These are phyloP conservation scores for Arthrobotrys pseudoclavata DNA, from an alignment of 2,329 filamentous ascomycete genomes.

Conservation along the genomic window DNA sequence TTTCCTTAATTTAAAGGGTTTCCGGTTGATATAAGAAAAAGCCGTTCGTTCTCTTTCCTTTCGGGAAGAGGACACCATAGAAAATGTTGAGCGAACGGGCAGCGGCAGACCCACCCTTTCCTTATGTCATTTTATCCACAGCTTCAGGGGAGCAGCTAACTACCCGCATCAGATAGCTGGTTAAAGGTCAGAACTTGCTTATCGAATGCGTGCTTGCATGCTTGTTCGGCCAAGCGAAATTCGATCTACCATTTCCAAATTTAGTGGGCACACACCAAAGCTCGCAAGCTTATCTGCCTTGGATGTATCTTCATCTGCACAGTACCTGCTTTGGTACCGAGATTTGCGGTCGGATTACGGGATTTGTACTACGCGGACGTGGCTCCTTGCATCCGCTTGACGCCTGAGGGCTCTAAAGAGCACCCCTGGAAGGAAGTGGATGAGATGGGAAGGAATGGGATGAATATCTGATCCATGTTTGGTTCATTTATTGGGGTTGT, in stretches of 20 bases:
- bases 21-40: slow-evolving; percentile 23
- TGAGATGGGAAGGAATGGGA: neutral
- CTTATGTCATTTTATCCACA: slow-evolving; percentile 57
- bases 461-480: neutral
- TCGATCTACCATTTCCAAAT: slow-evolving; percentile 25
- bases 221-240: slow-evolving; percentile 49
- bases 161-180: slow-evolving; percentile 16
- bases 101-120: slow-evolving; percentile 27
- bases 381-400: slow-evolving; percentile 14
- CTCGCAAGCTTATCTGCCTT: slow-evolving; percentile 13
- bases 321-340: slow-evolving; percentile 23
- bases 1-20: slow-evolving; percentile 11
- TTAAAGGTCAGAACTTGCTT: slow-evolving; percentile 15
- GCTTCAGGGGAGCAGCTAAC: slow-evolving; percentile 20
- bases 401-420: neutral
- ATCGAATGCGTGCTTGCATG: slow-evolving; percentile 21
- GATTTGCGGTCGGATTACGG: slow-evolving; percentile 20
- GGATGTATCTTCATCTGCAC: slow-evolving; percentile 11
- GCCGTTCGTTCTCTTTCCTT: slow-evolving; percentile 9
- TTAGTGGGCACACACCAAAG: slow-evolving; percentile 10
- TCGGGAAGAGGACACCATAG: slow-evolving; percentile 29
- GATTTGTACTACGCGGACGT: slow-evolving; percentile 17
- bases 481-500: slow-evolving; percentile 10
- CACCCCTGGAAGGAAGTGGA: neutral
- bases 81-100: slow-evolving; percentile 28